These are phyloP conservation scores for Aureobasidium melanogenum DNA, from an alignment of 2,329 filamentous ascomycete species.

Conservation along the genomic window DNA sequence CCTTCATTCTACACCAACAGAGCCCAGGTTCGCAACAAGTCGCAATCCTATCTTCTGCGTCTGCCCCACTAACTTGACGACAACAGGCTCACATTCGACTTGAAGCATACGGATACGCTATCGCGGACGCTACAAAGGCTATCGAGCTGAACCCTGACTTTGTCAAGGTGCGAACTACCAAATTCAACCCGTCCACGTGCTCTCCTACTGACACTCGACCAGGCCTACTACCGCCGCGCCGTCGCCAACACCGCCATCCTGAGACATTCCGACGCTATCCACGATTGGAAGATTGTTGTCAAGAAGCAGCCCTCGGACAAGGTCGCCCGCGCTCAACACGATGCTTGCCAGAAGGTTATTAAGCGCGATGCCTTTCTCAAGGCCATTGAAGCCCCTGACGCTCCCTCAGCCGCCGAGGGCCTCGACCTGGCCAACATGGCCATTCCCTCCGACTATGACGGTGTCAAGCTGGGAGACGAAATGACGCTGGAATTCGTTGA, in stretches of 20 bases:
- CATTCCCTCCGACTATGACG: constrained; percentile 80
- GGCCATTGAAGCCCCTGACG: constrained; percentile 87
- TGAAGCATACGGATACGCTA: constrained; percentile 88
- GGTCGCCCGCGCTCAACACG: constrained; percentile 80
- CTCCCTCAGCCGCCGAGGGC: constrained; percentile 83
- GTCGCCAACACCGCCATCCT: constrained; percentile 87
- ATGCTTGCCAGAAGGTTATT: constrained; percentile 91
- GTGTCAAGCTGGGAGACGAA: constrained; percentile 62
- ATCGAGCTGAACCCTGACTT: constrained; percentile 82
- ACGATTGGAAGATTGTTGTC: constrained; percentile 86
- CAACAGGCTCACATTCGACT: constrained; percentile 83
- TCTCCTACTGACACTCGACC: neutral
- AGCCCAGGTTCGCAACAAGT: constrained; percentile 62
- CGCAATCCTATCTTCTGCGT: neutral
- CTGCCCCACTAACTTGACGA: neutral
- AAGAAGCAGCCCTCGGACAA: constrained; percentile 81
- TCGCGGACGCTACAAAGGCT: constrained; percentile 82
- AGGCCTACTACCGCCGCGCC: constrained; percentile 84
- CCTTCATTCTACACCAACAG: constrained; percentile 90
- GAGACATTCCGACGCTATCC: constrained; percentile 75
- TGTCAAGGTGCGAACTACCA: constrained; percentile 58
- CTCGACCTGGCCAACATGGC: constrained; percentile 79
- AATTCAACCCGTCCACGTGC: neutral
- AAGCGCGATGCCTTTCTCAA: constrained; percentile 87
- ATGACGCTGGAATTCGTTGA: constrained; percentile 98